Evolutionary conservation across 768 basidiomycete species (phyloP).

Genomic region (Pholiota conissans): DNA sequence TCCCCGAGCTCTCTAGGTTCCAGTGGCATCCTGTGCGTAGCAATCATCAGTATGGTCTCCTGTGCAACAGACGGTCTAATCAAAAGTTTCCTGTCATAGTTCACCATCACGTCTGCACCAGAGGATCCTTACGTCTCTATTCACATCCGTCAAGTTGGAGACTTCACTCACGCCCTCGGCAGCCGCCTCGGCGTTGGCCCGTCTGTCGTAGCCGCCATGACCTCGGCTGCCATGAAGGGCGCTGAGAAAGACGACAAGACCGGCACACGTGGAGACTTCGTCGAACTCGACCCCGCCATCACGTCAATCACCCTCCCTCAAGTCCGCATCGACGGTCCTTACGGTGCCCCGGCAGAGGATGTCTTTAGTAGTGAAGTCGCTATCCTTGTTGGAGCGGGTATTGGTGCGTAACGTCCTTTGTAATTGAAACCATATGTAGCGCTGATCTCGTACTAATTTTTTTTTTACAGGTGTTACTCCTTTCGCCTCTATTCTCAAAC

Average conservation of each 20-base stretch:
- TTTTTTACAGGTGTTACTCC: slow-evolving; percentile 74
- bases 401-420: slow-evolving; percentile 51
- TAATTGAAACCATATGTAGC: neutral
- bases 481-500: slow-evolving; percentile 92
- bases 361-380: slow-evolving; percentile 86
- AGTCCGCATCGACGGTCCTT: slow-evolving; percentile 87
- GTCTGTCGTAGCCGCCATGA: slow-evolving; percentile 74
- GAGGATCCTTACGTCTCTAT: slow-evolving; percentile 92
- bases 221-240: slow-evolving; percentile 76
- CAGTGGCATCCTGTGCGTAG: slow-evolving; percentile 96
- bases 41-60: neutral
- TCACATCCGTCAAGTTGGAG: slow-evolving; percentile 93
- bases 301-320: slow-evolving; percentile 57
- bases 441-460: neutral
- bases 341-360: slow-evolving; percentile 91
- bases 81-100: slow-evolving; percentile 59
- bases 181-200: slow-evolving; percentile 84
- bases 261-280: slow-evolving; percentile 70
- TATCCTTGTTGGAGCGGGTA: slow-evolving; percentile 91
- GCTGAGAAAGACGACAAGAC: slow-evolving; percentile 57
- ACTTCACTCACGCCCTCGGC: slow-evolving; percentile 82
- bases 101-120: slow-evolving; percentile 93
- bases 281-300: slow-evolving; percentile 65
- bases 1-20: slow-evolving; percentile 78
- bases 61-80: neutral